Conservation (phyloP, 108 stramenopile genomes). For the Cyclostephanos invisitatus region DNA sequence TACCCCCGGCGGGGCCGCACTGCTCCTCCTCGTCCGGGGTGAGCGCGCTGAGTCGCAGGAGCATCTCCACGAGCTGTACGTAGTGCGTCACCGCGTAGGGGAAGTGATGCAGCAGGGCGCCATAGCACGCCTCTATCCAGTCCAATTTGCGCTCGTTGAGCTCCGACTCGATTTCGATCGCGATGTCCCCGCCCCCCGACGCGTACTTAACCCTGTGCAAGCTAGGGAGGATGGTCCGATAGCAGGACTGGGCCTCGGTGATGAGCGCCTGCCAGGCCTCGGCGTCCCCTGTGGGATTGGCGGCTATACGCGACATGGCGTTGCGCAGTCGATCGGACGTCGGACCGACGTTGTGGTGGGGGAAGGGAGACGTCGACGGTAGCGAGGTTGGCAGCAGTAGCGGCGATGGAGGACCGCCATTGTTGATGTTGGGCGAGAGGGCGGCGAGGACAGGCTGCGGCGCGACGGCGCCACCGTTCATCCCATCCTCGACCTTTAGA, state of each 20-base stretch:
- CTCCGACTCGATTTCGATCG: slow-evolving; percentile 50
- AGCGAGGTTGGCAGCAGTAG: slow-evolving; percentile 36
- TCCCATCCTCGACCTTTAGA: neutral
- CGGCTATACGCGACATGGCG: slow-evolving; percentile 71
- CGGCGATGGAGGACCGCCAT: slow-evolving; percentile 43
- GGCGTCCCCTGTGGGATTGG: slow-evolving; percentile 64
- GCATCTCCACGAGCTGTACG: slow-evolving; percentile 60
- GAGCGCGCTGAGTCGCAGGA: slow-evolving; percentile 59
- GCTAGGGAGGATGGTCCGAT: slow-evolving; percentile 42
- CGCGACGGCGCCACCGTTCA: neutral
- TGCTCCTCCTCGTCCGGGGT: slow-evolving; percentile 59
- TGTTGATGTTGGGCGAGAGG: slow-evolving; percentile 34
- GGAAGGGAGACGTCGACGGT: slow-evolving; percentile 63
- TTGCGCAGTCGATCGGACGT: slow-evolving; percentile 78
- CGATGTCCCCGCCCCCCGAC: neutral
- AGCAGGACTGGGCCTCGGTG: slow-evolving; percentile 71
- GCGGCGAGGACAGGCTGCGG: neutral
- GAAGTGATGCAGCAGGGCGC: slow-evolving; percentile 70
- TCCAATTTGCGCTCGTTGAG: slow-evolving; percentile 64
- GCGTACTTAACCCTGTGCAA: slow-evolving; percentile 24
- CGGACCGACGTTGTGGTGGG: slow-evolving; percentile 75
- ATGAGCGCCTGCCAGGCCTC: slow-evolving; percentile 87
- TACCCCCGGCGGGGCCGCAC: slow-evolving; percentile 27
- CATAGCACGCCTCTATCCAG: slow-evolving; percentile 81
- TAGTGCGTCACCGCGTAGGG: slow-evolving; percentile 62